Evolutionary conservation across 2,329 filamentous ascomycete species (phyloP).

Genomic region (Monosporascus ibericus): DNA sequence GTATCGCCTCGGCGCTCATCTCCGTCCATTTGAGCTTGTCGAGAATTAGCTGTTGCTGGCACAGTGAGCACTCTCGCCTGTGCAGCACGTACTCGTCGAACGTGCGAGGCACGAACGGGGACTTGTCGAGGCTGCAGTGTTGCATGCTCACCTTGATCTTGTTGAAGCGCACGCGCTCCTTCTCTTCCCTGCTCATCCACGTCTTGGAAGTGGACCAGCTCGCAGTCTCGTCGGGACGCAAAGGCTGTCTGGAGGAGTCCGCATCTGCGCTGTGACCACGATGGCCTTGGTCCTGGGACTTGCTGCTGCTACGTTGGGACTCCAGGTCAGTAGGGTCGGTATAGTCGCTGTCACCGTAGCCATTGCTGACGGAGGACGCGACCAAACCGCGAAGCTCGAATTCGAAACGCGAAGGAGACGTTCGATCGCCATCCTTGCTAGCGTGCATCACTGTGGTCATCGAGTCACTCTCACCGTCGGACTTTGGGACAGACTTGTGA

Average conservation of each 20-base stretch:
- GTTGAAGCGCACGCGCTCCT: conserved; percentile 28
- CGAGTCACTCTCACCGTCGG: no score
- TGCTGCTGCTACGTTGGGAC: no score
- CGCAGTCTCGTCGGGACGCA: not conserved
- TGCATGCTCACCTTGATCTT: conserved; percentile 30
- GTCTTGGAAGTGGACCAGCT: conserved; percentile 1
- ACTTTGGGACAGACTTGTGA: no score
- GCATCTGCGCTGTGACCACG: no score
- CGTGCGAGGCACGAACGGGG: conserved; percentile 30
- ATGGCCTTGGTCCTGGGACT: no score
- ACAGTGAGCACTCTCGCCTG: conserved; percentile 3
- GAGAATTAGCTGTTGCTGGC: not conserved
- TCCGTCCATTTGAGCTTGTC: conserved; percentile 7
- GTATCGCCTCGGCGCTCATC: not conserved
- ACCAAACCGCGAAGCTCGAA: no score
- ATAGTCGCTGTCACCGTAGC: no score
- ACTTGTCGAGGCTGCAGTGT: conserved; percentile 29
- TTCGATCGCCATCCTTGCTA: no score
- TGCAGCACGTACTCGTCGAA: conserved; percentile 21
- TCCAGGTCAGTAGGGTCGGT: no score
- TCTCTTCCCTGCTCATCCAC: conserved; percentile 31
- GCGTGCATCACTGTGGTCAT: no score
- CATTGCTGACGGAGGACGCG: no score
- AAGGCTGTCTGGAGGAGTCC: not conserved
- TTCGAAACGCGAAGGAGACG: no score